phyloP scores from a whole-genome alignment of 2,329 filamentous ascomycete species.

The Hymenoscyphus scutula region DNA sequence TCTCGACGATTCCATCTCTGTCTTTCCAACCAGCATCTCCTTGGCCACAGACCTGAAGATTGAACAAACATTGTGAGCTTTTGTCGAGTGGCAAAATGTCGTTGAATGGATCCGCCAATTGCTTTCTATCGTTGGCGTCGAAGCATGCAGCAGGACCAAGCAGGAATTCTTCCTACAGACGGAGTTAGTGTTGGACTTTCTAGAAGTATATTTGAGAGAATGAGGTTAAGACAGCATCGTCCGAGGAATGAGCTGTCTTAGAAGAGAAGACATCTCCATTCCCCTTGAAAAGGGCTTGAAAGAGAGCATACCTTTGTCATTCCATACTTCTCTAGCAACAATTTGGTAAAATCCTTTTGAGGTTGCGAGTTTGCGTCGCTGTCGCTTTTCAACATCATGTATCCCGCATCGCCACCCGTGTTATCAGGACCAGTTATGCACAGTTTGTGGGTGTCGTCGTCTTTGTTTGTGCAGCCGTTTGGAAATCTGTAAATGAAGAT shows the following conservation, averaged over 20 bases:
- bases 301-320: no score
- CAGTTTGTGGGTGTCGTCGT: not conserved
- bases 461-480: not conserved
- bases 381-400: no score
- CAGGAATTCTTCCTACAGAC: not conserved
- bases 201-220: no score
- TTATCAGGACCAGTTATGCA: not conserved
- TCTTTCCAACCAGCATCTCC: no score
- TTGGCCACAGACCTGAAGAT: constrained; percentile 9
- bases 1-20: no score
- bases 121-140: constrained; percentile 2
- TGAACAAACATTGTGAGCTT: constrained; percentile 8
- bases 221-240: no score
- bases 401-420: not conserved
- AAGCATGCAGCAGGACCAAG: not conserved
- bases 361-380: no score
- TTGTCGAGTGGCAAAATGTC: constrained; percentile 6
- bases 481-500: constrained; percentile 9
- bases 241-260: no score
- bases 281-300: no score
- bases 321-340: no score
- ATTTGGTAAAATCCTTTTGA: no score
- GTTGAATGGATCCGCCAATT: constrained; percentile 9
- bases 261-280: no score
- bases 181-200: constrained; percentile 4